phyloP scores from a whole-genome alignment of 1,284 basidiomycete species.

The Moesziomyces globuligerus region DNA sequence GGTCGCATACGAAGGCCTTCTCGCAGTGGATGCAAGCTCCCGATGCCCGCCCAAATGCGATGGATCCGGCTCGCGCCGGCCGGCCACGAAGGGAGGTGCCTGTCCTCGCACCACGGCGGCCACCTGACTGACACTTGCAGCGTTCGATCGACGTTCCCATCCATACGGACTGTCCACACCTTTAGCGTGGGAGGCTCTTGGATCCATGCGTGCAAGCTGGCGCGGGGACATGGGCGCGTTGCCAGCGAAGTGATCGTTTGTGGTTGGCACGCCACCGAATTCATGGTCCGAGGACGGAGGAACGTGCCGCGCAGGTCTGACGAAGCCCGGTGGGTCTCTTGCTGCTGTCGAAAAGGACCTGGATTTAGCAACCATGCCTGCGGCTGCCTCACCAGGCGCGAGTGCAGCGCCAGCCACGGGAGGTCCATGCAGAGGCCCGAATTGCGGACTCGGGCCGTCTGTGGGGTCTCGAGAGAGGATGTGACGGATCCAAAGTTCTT shows the following conservation, averaged over 20 bases:
- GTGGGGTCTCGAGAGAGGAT: constrained; percentile 30
- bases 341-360: constrained; percentile 4
- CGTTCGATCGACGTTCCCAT: constrained; percentile 13
- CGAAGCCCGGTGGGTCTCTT: constrained; percentile 8
- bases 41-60: constrained; percentile 2
- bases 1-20: constrained; percentile 17
- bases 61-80: constrained; percentile 20
- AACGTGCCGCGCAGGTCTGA: constrained; percentile 14
- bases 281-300: constrained; percentile 12
- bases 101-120: background rate
- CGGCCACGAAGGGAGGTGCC: constrained; percentile 10
- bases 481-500: constrained; percentile 45
- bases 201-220: constrained; percentile 15
- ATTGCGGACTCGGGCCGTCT: constrained; percentile 18
- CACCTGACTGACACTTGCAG: constrained; percentile 1
- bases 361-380: background rate
- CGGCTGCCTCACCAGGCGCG: constrained; percentile 7
- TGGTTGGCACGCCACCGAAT: background rate
- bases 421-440: constrained; percentile 8
- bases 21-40: constrained; percentile 10
- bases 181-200: constrained; percentile 8
- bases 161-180: constrained; percentile 8
- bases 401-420: constrained; percentile 8
- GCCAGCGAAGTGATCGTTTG: constrained; percentile 20
- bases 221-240: constrained; percentile 22